A percentile compares a stretch with the other conserved stretches of the same genome.
Evolutionary conservation across 495 filamentous ascomycete species (phyloP).

Genomic region (Aspergillus kassunensis): DNA sequence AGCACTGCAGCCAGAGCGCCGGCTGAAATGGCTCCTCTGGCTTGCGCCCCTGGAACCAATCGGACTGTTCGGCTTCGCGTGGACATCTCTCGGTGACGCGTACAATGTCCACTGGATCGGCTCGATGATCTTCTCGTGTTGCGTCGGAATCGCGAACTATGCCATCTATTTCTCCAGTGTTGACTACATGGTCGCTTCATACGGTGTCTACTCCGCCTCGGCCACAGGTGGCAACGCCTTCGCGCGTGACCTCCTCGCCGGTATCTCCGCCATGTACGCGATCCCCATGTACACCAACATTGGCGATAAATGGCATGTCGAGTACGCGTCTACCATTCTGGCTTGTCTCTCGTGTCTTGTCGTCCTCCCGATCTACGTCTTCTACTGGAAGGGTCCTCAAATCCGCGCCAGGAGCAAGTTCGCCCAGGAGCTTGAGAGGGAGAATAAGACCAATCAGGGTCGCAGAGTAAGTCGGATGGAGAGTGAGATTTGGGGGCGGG

Average conservation of each 20-base stretch:
- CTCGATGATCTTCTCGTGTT: slow-evolving; percentile 53
- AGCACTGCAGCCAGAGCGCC: slow-evolving; percentile 23
- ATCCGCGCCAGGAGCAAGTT: slow-evolving; percentile 45
- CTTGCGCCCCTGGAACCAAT: slow-evolving; percentile 60
- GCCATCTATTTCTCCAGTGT: slow-evolving; percentile 71
- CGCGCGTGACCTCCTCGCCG: slow-evolving; percentile 43
- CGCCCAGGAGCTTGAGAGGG: slow-evolving; percentile 31
- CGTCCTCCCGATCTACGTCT: slow-evolving; percentile 45
- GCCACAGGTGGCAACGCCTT: slow-evolving; percentile 66
- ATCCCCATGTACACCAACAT: slow-evolving; percentile 41
- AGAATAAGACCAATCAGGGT: slow-evolving; percentile 26
- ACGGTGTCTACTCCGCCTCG: slow-evolving; percentile 71
- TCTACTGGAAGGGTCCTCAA: slow-evolving; percentile 48
- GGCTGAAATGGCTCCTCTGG: slow-evolving; percentile 46
- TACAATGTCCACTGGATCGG: slow-evolving; percentile 54
- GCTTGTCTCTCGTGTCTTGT: slow-evolving; percentile 42
- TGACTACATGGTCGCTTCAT: slow-evolving; percentile 75
- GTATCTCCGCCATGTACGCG: slow-evolving; percentile 42
- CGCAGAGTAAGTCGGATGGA: slow-evolving; percentile 31
- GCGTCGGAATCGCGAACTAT: slow-evolving; percentile 64
- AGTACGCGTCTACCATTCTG: slow-evolving; percentile 42
- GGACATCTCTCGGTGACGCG: slow-evolving; percentile 54
- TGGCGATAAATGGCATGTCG: slow-evolving; percentile 33
- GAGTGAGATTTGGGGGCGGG: too few species aligned
- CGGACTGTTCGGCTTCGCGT: slow-evolving; percentile 64